Evolutionary conservation across 2,329 filamentous ascomycete genomes (phyloP).

Genomic region (Pleomassaria siparia): DNA sequence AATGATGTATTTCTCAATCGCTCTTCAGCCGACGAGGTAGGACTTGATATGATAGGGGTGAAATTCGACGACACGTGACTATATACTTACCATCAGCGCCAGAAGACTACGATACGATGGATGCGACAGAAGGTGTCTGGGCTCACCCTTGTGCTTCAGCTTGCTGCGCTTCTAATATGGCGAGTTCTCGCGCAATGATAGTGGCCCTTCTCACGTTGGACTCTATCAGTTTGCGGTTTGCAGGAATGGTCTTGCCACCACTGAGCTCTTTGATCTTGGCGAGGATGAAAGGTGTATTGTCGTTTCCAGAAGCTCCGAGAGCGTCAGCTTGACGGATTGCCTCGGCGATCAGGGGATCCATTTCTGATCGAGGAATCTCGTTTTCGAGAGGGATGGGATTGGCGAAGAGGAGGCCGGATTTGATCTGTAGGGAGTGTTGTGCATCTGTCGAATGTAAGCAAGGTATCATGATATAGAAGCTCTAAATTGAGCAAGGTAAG

Average conservation of each 20-base stretch:
- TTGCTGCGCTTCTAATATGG: conserved; percentile 52
- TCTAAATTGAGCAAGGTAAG: background rate
- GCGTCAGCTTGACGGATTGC: conserved; percentile 41
- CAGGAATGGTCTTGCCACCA: conserved; percentile 67
- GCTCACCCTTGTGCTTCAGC: conserved; percentile 41
- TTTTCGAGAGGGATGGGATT: conserved; percentile 77
- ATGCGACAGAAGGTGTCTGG: conserved; percentile 33
- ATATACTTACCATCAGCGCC: conserved; percentile 44
- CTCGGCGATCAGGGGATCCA: conserved; percentile 44
- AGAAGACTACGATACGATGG: conserved; percentile 22
- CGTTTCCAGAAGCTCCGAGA: conserved; percentile 62
- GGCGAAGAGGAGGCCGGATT: conserved; percentile 82
- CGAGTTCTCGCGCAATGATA: conserved; percentile 64
- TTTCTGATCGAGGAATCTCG: conserved; percentile 64
- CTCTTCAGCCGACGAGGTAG: conserved; percentile 14
- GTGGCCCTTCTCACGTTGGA: conserved; percentile 67
- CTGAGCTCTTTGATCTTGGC: conserved; percentile 78
- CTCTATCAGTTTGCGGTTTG: conserved; percentile 72
- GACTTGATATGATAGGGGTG: conserved; percentile 1
- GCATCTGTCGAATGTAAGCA: conserved; percentile 54
- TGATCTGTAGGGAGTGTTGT: conserved; percentile 70
- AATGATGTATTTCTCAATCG: conserved; percentile 17
- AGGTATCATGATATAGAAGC: background rate
- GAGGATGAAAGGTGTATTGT: conserved; percentile 84
- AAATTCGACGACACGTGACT: conserved; percentile 14